phyloP scores from a whole-genome alignment of 139 green algal genomes.

The Medakamo hakoo region DNA sequence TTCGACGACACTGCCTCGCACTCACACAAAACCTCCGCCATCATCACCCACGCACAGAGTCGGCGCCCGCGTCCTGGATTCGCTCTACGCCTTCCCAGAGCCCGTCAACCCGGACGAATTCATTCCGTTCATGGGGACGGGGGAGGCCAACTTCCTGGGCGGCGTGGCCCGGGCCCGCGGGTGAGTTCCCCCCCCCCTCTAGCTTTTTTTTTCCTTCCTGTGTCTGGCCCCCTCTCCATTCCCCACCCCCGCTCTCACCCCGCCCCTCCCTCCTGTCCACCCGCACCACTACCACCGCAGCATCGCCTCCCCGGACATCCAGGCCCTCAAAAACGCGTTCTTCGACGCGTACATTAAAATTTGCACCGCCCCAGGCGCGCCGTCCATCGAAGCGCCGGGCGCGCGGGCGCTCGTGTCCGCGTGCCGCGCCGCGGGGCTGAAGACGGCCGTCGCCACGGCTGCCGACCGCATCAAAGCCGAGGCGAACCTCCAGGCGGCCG shows the following conservation, averaged over 20 bases:
- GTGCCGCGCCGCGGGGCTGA: slow-evolving; percentile 36
- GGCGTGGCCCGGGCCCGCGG: slow-evolving; percentile 24
- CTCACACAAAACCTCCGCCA: neutral
- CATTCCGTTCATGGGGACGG: slow-evolving; percentile 40
- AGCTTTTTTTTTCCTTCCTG: too few relatives aligned
- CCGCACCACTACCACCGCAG: slow-evolving; percentile 6
- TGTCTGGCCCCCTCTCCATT: neutral
- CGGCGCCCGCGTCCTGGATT: slow-evolving; percentile 12
- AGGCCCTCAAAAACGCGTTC: slow-evolving; percentile 35
- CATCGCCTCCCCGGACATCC: slow-evolving; percentile 20
- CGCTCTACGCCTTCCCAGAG: slow-evolving; percentile 26
- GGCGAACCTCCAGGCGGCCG: slow-evolving; percentile 40
- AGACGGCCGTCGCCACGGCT: slow-evolving; percentile 44
- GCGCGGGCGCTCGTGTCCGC: slow-evolving; percentile 33
- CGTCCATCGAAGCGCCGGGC: slow-evolving; percentile 27
- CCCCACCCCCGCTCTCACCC: neutral
- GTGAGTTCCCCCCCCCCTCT: slow-evolving; percentile 15
- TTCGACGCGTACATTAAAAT: slow-evolving; percentile 46
- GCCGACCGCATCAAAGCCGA: slow-evolving; percentile 55
- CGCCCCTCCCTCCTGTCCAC: neutral
- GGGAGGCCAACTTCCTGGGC: slow-evolving; percentile 44
- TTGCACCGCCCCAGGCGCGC: slow-evolving; percentile 10
- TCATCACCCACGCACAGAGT: neutral
- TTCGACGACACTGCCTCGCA: neutral
- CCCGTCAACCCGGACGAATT: slow-evolving; percentile 42